Conservation (phyloP, 208 protist species). For the Endotrypanum monterogeii region DNA sequence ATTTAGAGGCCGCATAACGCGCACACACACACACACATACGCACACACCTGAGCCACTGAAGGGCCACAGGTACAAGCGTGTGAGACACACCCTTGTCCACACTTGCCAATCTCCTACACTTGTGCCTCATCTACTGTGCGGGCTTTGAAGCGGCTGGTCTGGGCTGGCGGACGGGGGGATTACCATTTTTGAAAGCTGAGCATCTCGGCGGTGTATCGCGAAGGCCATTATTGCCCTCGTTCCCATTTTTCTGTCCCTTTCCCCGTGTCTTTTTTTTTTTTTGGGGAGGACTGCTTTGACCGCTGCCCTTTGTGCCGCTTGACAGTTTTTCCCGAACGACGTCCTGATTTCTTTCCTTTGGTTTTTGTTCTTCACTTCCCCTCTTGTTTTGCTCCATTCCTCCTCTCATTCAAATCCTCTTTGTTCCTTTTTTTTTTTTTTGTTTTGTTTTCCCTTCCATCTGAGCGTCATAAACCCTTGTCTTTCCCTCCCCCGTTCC, state of each 20-base stretch:
- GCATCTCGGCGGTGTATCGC: not conserved
- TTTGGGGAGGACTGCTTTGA: not conserved
- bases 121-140: too few relatives aligned
- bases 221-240: not conserved
- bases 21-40: not conserved
- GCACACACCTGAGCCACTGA: too few relatives aligned
- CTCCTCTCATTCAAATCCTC: not conserved
- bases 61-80: too few relatives aligned
- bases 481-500: not conserved
- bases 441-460: not conserved
- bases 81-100: not conserved
- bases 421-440: not conserved
- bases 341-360: not conserved
- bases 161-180: too few relatives aligned
- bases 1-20: not conserved
- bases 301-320: not conserved
- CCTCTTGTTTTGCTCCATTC: not conserved
- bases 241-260: not conserved
- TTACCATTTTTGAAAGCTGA: not conserved
- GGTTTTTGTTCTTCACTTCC: not conserved
- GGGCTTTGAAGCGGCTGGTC: too few relatives aligned
- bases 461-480: too few relatives aligned
- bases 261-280: not conserved
- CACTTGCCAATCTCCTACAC: too few relatives aligned
- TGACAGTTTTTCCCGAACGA: not conserved